Percentiles rank a stretch among this genome's conserved stretches.
Evolutionary conservation across 2,329 filamentous ascomycete genomes (phyloP).

Genomic region (Aschersonia sp.): DNA sequence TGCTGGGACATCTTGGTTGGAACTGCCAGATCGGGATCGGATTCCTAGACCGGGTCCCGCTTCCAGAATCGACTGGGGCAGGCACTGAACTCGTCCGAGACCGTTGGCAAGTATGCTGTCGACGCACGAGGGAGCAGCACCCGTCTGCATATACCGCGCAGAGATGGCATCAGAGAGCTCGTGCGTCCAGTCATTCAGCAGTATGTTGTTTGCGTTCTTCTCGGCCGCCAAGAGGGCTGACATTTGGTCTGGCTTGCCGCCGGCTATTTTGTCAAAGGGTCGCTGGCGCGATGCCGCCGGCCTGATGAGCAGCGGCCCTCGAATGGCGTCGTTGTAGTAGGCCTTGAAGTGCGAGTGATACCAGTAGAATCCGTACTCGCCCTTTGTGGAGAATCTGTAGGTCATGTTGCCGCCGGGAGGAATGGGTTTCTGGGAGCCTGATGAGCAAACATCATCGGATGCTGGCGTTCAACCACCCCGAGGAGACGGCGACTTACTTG

Average conservation of each 20-base stretch:
- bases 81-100: constrained; percentile 1
- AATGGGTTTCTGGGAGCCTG: background rate
- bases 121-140: constrained; percentile 1
- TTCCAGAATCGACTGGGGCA: background rate
- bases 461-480: no score
- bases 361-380: constrained; percentile 4
- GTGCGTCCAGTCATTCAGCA: constrained; percentile 4
- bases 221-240: constrained; percentile 1
- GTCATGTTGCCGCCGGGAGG: constrained; percentile 1
- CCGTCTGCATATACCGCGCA: constrained; percentile 1
- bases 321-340: constrained; percentile 4
- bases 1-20: no score
- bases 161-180: background rate
- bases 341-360: constrained; percentile 4
- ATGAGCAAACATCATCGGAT: no score
- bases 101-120: constrained; percentile 3
- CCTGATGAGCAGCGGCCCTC: constrained; percentile 1
- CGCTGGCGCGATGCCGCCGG: constrained; percentile 1
- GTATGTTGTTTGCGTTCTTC: background rate
- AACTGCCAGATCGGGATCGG: no score
- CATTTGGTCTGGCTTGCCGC: background rate
- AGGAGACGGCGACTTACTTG: background rate
- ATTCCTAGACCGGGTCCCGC: background rate
- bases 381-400: constrained; percentile 1
- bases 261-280: background rate